Percentiles rank a stretch among this genome's conserved stretches.
These are phyloP conservation scores for Blastomyces parvus DNA, from an alignment of 2,329 filamentous ascomycete genomes.

Conservation along the genomic window DNA sequence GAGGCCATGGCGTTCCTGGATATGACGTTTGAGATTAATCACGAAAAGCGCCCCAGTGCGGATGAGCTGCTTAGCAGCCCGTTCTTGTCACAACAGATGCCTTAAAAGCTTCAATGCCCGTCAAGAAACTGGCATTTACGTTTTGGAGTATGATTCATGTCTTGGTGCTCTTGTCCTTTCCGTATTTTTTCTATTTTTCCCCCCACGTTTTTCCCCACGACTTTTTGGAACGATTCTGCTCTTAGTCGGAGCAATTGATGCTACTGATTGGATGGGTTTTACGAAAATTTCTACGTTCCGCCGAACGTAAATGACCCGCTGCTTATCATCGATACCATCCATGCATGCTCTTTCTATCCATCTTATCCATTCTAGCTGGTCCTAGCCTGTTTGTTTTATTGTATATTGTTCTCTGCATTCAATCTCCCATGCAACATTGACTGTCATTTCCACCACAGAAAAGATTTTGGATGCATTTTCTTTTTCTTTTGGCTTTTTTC, in stretches of 20 bases:
- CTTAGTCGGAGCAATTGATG: neutral
- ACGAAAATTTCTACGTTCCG: neutral
- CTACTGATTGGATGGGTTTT: neutral
- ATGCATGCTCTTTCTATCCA: neutral
- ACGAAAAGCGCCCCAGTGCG: constrained; percentile 81
- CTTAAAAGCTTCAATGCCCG: constrained; percentile 29
- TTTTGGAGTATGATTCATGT: neutral
- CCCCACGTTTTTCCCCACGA: neutral
- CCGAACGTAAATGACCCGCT: neutral
- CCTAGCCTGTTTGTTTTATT: neutral
- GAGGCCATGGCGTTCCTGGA: constrained; percentile 76
- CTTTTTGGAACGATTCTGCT: constrained; percentile 3
- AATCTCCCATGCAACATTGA: neutral
- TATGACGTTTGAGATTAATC: constrained; percentile 91
- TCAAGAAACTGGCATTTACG: neutral
- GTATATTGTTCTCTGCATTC: neutral
- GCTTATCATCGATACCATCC: neutral
- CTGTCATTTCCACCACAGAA: neutral
- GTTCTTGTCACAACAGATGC: constrained; percentile 63
- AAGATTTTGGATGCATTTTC: neutral
- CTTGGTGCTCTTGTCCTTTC: neutral
- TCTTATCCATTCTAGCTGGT: neutral
- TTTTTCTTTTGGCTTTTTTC: neutral
- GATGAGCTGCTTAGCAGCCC: constrained; percentile 78
- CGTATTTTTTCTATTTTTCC: neutral